These are phyloP conservation scores for Leishmania mexicana DNA, from an alignment of 208 protist species.

Conservation along the genomic window DNA sequence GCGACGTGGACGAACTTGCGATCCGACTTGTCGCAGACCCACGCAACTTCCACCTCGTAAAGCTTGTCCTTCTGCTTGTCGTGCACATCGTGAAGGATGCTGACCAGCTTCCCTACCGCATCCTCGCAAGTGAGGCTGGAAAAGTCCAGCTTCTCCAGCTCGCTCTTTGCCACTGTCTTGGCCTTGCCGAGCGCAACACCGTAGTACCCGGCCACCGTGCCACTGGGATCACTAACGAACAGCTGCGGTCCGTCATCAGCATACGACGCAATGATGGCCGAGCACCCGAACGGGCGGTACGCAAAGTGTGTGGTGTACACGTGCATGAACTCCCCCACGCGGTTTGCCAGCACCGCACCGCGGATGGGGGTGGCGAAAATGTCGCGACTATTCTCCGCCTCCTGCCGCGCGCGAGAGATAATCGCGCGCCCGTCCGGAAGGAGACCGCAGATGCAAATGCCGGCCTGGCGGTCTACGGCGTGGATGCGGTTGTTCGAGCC, in stretches of 20 bases:
- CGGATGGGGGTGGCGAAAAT: slow-evolving; percentile 94
- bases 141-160: slow-evolving; percentile 98
- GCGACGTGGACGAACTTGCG: slow-evolving; percentile 83
- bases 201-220: slow-evolving; percentile 95
- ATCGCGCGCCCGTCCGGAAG: slow-evolving; percentile 96
- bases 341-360: slow-evolving; percentile 88
- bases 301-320: slow-evolving; percentile 95
- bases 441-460: slow-evolving; percentile 95
- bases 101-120: slow-evolving; percentile 94
- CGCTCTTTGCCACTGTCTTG: slow-evolving; percentile 97
- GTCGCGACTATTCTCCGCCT: slow-evolving; percentile 94
- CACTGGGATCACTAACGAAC: slow-evolving; percentile 97
- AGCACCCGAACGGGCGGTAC: slow-evolving; percentile 97
- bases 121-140: slow-evolving; percentile 92
- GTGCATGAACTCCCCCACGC: slow-evolving; percentile 95
- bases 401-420: slow-evolving; percentile 90
- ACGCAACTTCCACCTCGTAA: slow-evolving; percentile 97
- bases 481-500: slow-evolving; percentile 96
- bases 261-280: slow-evolving; percentile 95
- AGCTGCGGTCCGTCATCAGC: slow-evolving; percentile 95
- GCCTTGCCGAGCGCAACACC: slow-evolving; percentile 97
- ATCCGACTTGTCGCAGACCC: slow-evolving; percentile 94
- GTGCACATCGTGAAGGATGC: slow-evolving; percentile 91
- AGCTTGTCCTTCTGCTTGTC: slow-evolving; percentile 95
- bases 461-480: slow-evolving; percentile 94